A percentile compares a stretch with the other conserved stretches of the same genome.
phyloP scores from a whole-genome alignment of 192 early-diverging fungal species.

The Pilobolus umbonatus region DNA sequence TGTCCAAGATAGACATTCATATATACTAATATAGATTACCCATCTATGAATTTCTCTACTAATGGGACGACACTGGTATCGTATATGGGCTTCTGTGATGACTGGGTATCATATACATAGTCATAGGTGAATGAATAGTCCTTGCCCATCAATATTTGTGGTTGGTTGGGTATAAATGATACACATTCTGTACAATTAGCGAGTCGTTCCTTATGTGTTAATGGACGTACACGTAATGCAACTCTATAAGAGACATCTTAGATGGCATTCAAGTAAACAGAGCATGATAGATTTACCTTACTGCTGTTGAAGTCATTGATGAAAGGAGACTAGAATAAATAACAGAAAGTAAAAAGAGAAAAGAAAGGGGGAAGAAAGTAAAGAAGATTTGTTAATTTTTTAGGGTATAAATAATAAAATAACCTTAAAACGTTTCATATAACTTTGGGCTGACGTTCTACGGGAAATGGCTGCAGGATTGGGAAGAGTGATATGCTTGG shows the following conservation, averaged over 20 bases:
- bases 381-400: too few relatives aligned
- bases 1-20: constrained; percentile 52
- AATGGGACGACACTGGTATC: constrained; percentile 53
- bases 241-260: constrained; percentile 47
- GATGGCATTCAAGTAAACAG: background rate
- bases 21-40: constrained; percentile 49
- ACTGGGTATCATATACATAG: constrained; percentile 52
- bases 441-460: too few relatives aligned
- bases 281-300: constrained; percentile 27
- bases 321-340: too few relatives aligned
- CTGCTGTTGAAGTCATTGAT: constrained; percentile 16
- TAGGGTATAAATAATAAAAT: too few relatives aligned
- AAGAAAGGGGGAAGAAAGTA: too few relatives aligned
- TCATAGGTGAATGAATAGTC: constrained; percentile 68
- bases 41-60: constrained; percentile 67
- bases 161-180: constrained; percentile 48
- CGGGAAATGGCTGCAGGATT: too few relatives aligned
- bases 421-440: too few relatives aligned
- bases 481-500: too few relatives aligned
- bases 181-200: constrained; percentile 57
- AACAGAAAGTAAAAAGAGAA: constrained; percentile 3
- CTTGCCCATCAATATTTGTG: constrained; percentile 57
- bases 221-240: constrained; percentile 73
- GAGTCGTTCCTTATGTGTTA: constrained; percentile 67
- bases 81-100: constrained; percentile 55